A percentile compares a stretch with the other conserved stretches of the same genome.
Evolutionary conservation across 352 stramenopile species (phyloP).

Genomic region (Globisporangium uncinulatum): DNA sequence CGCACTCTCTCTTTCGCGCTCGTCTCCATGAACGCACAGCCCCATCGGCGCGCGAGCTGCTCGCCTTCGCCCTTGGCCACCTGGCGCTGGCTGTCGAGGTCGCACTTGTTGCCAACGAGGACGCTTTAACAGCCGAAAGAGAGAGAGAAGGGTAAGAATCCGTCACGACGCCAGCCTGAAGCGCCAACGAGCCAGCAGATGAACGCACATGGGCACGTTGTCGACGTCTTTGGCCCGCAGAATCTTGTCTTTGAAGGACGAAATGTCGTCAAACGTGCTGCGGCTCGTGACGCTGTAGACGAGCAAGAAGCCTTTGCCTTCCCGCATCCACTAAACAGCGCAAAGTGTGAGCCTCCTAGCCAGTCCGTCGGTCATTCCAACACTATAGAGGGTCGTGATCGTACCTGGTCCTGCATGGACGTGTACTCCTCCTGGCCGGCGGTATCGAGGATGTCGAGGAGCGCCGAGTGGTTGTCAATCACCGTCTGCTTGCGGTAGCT

Average conservation of each 20-base stretch:
- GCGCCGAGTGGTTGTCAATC: conserved; percentile 74
- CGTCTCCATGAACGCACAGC: conserved; percentile 86
- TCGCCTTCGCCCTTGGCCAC: conserved; percentile 62
- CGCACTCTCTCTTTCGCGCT: conserved; percentile 83
- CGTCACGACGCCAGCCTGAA: not conserved
- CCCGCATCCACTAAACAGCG: conserved; percentile 82
- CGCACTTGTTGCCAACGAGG: conserved; percentile 87
- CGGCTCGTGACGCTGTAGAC: conserved; percentile 88
- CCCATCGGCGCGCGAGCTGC: conserved; percentile 65
- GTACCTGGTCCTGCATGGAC: conserved; percentile 87
- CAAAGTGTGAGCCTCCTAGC: too few species aligned
- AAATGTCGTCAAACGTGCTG: conserved; percentile 88
- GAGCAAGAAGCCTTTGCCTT: conserved; percentile 88
- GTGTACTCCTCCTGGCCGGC: conserved; percentile 91
- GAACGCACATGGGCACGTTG: conserved; percentile 67
- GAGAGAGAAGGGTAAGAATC: too few species aligned
- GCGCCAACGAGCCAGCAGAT: not conserved
- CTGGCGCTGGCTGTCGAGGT: conserved; percentile 71
- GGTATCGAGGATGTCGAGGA: conserved; percentile 90
- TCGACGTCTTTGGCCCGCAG: conserved; percentile 86
- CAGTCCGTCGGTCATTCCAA: too few species aligned
- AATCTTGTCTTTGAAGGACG: conserved; percentile 88
- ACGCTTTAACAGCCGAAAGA: conserved; percentile 26
- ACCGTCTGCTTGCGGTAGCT: conserved; percentile 89
- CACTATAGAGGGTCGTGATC: not conserved